Conservation (phyloP, 306 rosid species). For the Pterocarpus santalinus region DNA sequence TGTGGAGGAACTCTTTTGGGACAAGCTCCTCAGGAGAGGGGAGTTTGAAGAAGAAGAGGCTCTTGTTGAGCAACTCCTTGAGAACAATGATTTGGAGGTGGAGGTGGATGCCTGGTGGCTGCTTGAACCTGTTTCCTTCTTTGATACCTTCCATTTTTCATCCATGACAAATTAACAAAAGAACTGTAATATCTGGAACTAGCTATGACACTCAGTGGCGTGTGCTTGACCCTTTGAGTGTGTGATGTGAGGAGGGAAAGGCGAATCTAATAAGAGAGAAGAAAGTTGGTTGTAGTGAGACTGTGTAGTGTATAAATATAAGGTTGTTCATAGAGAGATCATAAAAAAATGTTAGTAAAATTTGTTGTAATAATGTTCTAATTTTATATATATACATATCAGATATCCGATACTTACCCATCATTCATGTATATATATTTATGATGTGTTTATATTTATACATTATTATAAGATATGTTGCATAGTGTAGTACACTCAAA, state of each 20-base stretch:
- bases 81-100: slow-evolving; percentile 57
- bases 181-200: slow-evolving; percentile 19
- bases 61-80: slow-evolving; percentile 78
- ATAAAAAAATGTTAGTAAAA: slow-evolving; percentile 31
- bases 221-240: slow-evolving; percentile 4
- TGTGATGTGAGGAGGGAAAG: slow-evolving; percentile 14
- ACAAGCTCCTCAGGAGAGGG: slow-evolving; percentile 66
- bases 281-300: slow-evolving; percentile 43
- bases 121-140: slow-evolving; percentile 67
- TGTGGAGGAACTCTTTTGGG: slow-evolving; percentile 63
- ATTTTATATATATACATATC: slow-evolving; percentile 28
- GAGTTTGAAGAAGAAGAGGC: slow-evolving; percentile 69
- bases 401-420: background rate
- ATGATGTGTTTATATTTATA: background rate
- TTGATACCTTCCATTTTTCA: slow-evolving; percentile 85
- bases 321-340: slow-evolving; percentile 26
- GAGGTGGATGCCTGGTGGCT: slow-evolving; percentile 19
- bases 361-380: slow-evolving; percentile 32
- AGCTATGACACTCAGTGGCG: background rate
- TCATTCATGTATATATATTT: background rate
- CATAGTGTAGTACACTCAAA: background rate
- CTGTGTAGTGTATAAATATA: slow-evolving; percentile 37
- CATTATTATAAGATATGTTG: background rate
- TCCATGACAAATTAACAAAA: slow-evolving; percentile 54
- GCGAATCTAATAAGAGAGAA: slow-evolving; percentile 36